Conservation (phyloP, 306 rosid genomes). For the Dalbergia cultrata region DNA sequence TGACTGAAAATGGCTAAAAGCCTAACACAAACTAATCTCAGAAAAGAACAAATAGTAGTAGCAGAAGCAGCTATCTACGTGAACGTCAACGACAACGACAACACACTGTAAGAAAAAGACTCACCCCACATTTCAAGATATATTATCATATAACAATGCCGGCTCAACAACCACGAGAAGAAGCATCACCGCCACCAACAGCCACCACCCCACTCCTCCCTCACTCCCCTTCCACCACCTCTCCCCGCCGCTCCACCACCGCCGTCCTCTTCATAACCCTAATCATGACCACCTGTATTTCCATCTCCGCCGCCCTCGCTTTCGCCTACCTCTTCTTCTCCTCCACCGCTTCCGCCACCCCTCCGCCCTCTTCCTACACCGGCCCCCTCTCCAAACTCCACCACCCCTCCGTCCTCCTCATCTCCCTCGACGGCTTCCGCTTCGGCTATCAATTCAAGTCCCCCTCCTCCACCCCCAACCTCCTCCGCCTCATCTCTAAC, state of each 20-base stretch:
- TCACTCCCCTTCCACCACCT: conserved; percentile 25
- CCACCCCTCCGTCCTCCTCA: conserved; percentile 68
- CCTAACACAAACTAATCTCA: background rate
- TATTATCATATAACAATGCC: background rate
- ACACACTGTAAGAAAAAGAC: no score
- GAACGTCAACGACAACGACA: no score
- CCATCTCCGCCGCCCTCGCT: conserved; percentile 61
- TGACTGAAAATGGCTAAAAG: no score
- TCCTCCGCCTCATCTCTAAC: conserved; percentile 66
- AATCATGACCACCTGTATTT: conserved; percentile 51
- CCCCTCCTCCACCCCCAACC: conserved; percentile 65
- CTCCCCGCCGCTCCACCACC: conserved; percentile 42
- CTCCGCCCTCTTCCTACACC: conserved; percentile 28
- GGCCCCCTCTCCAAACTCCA: conserved; percentile 65
- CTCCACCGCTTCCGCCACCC: background rate
- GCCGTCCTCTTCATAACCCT: conserved; percentile 61
- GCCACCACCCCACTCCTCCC: conserved; percentile 50
- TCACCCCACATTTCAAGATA: no score
- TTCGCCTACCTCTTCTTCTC: conserved; percentile 66
- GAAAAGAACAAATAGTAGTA: background rate
- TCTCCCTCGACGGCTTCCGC: conserved; percentile 94
- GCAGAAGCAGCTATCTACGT: background rate
- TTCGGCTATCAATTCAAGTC: conserved; percentile 96
- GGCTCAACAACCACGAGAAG: background rate
- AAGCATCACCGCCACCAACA: background rate